Conservation (phyloP, 179 eudicot genomes). For the Silene vulgaris region DNA sequence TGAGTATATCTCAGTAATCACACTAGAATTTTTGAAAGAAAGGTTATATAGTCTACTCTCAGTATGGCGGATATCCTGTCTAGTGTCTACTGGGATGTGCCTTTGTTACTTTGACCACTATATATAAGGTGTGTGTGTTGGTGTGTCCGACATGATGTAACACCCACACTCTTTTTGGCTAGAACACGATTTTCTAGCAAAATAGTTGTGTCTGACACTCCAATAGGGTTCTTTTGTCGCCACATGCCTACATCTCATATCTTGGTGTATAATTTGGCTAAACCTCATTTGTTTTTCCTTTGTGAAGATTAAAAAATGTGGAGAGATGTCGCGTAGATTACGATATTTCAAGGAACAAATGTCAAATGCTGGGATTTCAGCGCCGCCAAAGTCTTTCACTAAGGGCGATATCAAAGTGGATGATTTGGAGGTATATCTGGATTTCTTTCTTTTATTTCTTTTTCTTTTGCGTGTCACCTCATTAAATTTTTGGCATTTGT, state of each 20-base stretch:
- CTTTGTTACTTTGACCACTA: not conserved
- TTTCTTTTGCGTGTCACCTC: not conserved
- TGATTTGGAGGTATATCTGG: constrained; percentile 63
- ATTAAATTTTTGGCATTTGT: not conserved
- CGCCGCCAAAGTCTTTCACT: constrained; percentile 39
- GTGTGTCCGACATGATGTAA: not conserved
- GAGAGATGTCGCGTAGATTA: constrained; percentile 79
- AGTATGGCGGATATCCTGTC: not conserved
- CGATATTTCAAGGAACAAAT: constrained; percentile 72
- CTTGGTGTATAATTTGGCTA: not conserved
- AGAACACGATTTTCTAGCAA: not conserved
- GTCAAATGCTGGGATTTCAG: constrained; percentile 55
- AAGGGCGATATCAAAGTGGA: constrained; percentile 48
- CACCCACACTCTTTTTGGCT: not conserved
- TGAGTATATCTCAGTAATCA: not conserved
- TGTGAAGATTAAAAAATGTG: constrained; percentile 70
- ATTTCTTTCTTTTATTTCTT: not conserved
- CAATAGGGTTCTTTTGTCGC: not conserved
- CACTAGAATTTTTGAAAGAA: not conserved
- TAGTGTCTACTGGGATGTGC: not conserved
- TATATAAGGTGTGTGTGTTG: not conserved
- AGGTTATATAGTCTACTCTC: not conserved
- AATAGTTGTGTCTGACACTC: not conserved
- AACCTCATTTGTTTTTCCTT: not conserved
- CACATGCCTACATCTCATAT: not conserved